Evolutionary conservation across 2,329 filamentous ascomycete species (phyloP).

Genomic region (Penicillium vulpinum): DNA sequence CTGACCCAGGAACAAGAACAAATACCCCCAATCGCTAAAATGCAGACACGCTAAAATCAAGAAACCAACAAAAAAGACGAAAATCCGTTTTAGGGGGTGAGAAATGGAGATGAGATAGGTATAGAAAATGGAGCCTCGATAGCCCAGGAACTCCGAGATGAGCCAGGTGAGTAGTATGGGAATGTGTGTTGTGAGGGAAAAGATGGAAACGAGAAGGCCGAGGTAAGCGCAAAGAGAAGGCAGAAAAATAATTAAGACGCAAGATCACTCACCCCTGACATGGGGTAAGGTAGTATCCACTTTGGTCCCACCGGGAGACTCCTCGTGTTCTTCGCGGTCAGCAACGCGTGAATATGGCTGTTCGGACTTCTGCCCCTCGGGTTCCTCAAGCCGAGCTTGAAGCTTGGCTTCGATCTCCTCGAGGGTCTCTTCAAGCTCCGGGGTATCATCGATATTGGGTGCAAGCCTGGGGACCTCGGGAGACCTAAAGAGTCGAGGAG

Average conservation of each 20-base stretch:
- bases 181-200: not conserved
- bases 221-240: not conserved
- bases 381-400: not conserved
- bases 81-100: not conserved
- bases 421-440: conserved; percentile 6
- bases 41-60: conserved; percentile 9
- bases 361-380: conserved; percentile 1
- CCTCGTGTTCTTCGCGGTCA: not conserved
- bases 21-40: conserved; percentile 4
- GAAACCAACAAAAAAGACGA: not conserved
- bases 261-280: conserved; percentile 1
- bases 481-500: not conserved
- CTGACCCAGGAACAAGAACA: not conserved
- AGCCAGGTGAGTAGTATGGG: not conserved
- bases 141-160: not conserved
- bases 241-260: not conserved
- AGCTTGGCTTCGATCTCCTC: conserved; percentile 9
- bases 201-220: not conserved
- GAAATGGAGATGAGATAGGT: not conserved
- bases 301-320: conserved; percentile 1
- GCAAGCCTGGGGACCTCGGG: not conserved
- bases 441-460: conserved; percentile 1
- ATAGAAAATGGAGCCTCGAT: not conserved
- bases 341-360: not conserved
- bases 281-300: conserved; percentile 6